Percentiles rank a stretch among this genome's conserved stretches.
Conservation (phyloP, 1,139 yeast species). For the Geotrichum carabidarum region DNA sequence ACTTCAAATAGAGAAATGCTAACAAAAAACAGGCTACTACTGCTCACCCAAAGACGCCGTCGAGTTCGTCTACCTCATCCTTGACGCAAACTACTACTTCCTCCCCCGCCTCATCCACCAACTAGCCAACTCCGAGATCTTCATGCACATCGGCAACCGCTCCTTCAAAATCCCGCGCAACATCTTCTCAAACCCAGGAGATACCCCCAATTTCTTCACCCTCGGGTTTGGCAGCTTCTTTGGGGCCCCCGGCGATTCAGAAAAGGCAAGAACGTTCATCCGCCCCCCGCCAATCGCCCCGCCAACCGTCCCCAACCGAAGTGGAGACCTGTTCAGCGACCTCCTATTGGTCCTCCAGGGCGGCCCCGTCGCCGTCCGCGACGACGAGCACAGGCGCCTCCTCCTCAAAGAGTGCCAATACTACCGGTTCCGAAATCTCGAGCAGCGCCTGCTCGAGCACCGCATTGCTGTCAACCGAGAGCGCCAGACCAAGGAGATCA, state of each 20-base stretch:
- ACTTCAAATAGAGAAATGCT: background rate
- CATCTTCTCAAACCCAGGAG: conserved; percentile 55
- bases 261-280: conserved; percentile 10
- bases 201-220: conserved; percentile 74
- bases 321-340: conserved; percentile 58
- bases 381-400: conserved; percentile 52
- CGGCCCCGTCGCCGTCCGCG: conserved; percentile 43
- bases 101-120: conserved; percentile 52
- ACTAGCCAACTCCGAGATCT: conserved; percentile 53
- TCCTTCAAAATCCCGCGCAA: conserved; percentile 57
- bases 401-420: conserved; percentile 68
- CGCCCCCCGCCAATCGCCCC: conserved; percentile 79
- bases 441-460: conserved; percentile 58
- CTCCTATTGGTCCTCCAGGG: conserved; percentile 57
- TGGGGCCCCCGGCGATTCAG: conserved; percentile 43
- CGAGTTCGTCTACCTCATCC: conserved; percentile 56
- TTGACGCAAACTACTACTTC: conserved; percentile 70
- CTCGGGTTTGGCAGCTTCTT: conserved; percentile 53
- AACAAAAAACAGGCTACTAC: conserved; percentile 42
- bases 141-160: conserved; percentile 56
- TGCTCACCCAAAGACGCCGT: conserved; percentile 54
- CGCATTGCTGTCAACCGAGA: conserved; percentile 51
- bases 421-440: conserved; percentile 69
- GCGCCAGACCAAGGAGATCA: conserved; percentile 50
- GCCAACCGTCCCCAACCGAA: conserved; percentile 48